A percentile compares a stretch with the other conserved stretches of the same genome.
Conservation (phyloP, 768 basidiomycete species). For the Calocybe cyanea region DNA sequence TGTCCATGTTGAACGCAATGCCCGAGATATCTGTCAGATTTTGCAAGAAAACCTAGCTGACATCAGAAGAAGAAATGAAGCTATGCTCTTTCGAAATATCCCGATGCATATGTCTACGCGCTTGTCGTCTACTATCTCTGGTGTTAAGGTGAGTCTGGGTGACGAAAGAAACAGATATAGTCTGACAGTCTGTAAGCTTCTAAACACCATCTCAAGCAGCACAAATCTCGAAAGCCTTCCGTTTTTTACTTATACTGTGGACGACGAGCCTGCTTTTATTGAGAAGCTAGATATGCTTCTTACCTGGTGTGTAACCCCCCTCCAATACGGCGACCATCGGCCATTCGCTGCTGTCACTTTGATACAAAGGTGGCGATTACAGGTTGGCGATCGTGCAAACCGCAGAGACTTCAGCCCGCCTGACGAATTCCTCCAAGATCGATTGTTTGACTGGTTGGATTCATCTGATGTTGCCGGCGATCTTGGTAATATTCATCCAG, state of each 20-base stretch:
- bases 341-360: slow-evolving; percentile 72
- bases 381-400: slow-evolving; percentile 57
- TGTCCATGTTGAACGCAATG: slow-evolving; percentile 33
- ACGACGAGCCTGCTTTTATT: slow-evolving; percentile 44
- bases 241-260: slow-evolving; percentile 52
- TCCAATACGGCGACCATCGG: slow-evolving; percentile 81
- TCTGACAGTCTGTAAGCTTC: slow-evolving; percentile 39
- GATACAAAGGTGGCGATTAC: slow-evolving; percentile 59
- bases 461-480: slow-evolving; percentile 59
- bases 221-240: slow-evolving; percentile 55
- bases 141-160: slow-evolving; percentile 40
- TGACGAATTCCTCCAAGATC: slow-evolving; percentile 65
- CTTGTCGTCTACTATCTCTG: slow-evolving; percentile 57
- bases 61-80: slow-evolving; percentile 74
- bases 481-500: slow-evolving; percentile 47
- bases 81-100: slow-evolving; percentile 68
- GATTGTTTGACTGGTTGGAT: slow-evolving; percentile 81
- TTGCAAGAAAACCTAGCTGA: slow-evolving; percentile 62
- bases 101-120: slow-evolving; percentile 57
- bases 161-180: neutral
- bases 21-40: slow-evolving; percentile 40
- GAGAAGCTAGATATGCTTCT: slow-evolving; percentile 71
- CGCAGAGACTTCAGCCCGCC: slow-evolving; percentile 60
- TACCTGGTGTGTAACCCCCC: slow-evolving; percentile 76
- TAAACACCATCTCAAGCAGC: slow-evolving; percentile 70